Evolutionary conservation across 2,329 filamentous ascomycete genomes (phyloP).

Genomic region (Fonsecaea pedrosoi): DNA sequence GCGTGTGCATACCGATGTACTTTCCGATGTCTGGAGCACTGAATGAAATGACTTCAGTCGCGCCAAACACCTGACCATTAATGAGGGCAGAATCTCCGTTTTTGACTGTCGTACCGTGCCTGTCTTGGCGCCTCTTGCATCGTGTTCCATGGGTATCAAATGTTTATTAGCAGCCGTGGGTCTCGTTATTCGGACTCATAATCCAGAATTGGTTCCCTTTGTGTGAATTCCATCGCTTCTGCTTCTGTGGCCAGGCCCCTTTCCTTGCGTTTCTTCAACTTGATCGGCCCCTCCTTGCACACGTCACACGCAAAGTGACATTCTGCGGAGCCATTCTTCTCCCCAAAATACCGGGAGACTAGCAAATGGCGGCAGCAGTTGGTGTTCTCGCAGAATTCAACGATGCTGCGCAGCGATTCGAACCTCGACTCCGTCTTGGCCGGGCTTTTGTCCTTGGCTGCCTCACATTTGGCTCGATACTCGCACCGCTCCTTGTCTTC

Average conservation of each 20-base stretch:
- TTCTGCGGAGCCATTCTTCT: constrained; percentile 42
- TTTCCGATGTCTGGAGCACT: background rate
- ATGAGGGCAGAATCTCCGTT: background rate
- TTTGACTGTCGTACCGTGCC: background rate
- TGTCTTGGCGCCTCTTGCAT: background rate
- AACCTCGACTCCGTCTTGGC: constrained; percentile 59
- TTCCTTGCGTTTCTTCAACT: constrained; percentile 63
- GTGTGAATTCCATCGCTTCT: constrained; percentile 42
- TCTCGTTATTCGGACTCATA: constrained; percentile 38
- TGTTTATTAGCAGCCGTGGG: constrained; percentile 2
- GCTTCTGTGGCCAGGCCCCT: constrained; percentile 43
- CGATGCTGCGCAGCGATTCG: constrained; percentile 70
- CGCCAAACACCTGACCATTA: background rate
- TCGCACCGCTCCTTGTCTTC: constrained; percentile 75
- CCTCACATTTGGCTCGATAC: constrained; percentile 24
- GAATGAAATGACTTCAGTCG: background rate
- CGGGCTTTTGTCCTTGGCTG: constrained; percentile 44
- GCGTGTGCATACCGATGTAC: background rate
- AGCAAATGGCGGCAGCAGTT: constrained; percentile 74
- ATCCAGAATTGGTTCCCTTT: constrained; percentile 36
- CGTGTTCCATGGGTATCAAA: constrained; percentile 12
- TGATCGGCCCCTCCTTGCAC: constrained; percentile 70
- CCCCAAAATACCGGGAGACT: constrained; percentile 78
- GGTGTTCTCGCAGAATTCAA: constrained; percentile 81
- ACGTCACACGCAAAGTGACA: constrained; percentile 81